Conservation (phyloP, 1,284 basidiomycete species). For the Puccinia brachypodii region DNA sequence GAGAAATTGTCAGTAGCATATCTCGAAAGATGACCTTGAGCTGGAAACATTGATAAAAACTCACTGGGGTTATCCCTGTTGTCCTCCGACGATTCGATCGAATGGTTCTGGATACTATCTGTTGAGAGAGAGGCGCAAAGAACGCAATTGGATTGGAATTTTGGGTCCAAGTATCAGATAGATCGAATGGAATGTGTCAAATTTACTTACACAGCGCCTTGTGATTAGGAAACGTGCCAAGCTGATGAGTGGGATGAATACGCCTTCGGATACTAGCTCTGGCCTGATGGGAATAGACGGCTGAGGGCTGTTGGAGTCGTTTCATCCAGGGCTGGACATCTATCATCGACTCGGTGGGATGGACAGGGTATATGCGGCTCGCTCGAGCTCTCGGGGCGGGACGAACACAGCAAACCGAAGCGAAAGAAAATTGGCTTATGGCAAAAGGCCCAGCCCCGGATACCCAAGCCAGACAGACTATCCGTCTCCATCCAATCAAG, state of each 20-base stretch:
- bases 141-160: not conserved
- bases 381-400: too few species aligned
- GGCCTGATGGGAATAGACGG: not conserved
- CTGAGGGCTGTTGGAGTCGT: constrained; percentile 6
- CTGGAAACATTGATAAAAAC: not conserved
- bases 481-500: too few species aligned
- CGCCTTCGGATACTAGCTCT: not conserved
- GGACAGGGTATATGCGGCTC: not conserved
- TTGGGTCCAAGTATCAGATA: not conserved
- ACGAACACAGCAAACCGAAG: not conserved
- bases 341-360: not conserved
- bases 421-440: too few species aligned
- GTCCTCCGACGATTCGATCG: not conserved
- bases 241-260: not conserved
- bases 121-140: not conserved
- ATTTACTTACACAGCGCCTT: not conserved
- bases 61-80: not conserved
- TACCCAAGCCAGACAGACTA: too few species aligned
- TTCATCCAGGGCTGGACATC: constrained; percentile 26
- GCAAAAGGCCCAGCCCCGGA: too few species aligned
- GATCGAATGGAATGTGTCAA: not conserved
- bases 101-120: not conserved
- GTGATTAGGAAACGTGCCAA: not conserved
- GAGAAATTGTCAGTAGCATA: not conserved
- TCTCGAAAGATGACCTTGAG: not conserved